Evolutionary conservation across 2,329 filamentous ascomycete genomes (phyloP).

Genomic region (Penicillium verrucosum): DNA sequence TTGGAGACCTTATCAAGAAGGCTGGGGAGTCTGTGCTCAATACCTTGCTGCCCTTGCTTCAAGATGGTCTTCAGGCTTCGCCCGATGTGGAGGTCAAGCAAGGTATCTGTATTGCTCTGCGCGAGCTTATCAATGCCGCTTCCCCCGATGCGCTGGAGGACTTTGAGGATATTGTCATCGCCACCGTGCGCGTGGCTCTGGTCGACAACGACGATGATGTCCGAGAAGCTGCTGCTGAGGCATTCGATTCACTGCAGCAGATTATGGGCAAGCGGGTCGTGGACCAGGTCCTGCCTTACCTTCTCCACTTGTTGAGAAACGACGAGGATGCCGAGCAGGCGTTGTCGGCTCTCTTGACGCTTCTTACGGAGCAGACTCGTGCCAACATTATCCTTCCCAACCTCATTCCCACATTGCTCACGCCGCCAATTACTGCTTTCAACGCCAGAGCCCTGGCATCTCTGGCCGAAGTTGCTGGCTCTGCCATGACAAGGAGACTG

Average conservation of each 20-base stretch:
- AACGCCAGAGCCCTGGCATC: slow-evolving; percentile 93
- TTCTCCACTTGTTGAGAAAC: slow-evolving; percentile 82
- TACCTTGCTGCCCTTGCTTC: slow-evolving; percentile 82
- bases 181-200: slow-evolving; percentile 86
- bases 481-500: slow-evolving; percentile 84
- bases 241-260: slow-evolving; percentile 91
- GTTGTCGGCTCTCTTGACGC: slow-evolving; percentile 83
- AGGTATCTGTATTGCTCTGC: slow-evolving; percentile 93
- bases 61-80: slow-evolving; percentile 83
- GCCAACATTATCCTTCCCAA: slow-evolving; percentile 97
- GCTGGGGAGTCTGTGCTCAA: slow-evolving; percentile 90
- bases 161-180: slow-evolving; percentile 91
- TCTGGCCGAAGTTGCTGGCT: slow-evolving; percentile 82
- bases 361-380: slow-evolving; percentile 87
- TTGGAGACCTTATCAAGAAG: slow-evolving; percentile 95
- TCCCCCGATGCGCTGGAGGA: slow-evolving; percentile 86
- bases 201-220: slow-evolving; percentile 88
- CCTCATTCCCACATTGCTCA: slow-evolving; percentile 87
- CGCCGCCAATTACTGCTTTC: slow-evolving; percentile 86
- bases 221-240: slow-evolving; percentile 91
- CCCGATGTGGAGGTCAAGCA: slow-evolving; percentile 91
- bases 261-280: slow-evolving; percentile 91
- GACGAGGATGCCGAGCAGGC: slow-evolving; percentile 89
- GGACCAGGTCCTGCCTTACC: slow-evolving; percentile 88
- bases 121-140: slow-evolving; percentile 87